Base-by-base conservation (phyloP, 306 rosid species). In the Luffa acutangula region DNA sequence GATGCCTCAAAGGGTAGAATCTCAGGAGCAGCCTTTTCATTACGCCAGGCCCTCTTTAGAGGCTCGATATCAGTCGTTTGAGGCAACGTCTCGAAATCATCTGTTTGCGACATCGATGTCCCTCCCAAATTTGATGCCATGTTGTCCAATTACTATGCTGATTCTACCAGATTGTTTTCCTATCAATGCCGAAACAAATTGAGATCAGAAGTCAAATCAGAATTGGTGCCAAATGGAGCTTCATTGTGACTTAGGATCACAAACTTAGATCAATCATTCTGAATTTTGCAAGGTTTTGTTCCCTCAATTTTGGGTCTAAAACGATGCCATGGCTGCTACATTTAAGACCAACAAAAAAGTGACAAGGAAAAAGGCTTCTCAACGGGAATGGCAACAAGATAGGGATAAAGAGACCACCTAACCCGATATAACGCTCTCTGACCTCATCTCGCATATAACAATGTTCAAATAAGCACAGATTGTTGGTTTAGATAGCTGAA, bases 11-110 rank as follows among this genome's bases (percentile, higher is more conserved):
- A 94, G 21, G 80, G 91, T 64, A 94, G 89, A 83, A 94, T 84
- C 84, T 89, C 89, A 37, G 92, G 92, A 3, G 90, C 89, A 4
- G 92, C 90, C 82, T 83, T 89, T 76, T 89, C 89, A 41, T 81
- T 88, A 70, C 92, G 87, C 90, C 90, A 89, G 5, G 84, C 90
- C 70, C 83, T 83, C 89, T 89, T 85, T 51, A 89, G 79, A 11
- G 82, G 87, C 81, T 85, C 90, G 17, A 87, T 86, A 60, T 89
- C 92, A 21, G 89, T 75, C 20, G 67, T 83, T 41, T 81, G 84
- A 54, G 82, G 69, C 81, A 75, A 58, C 56, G 87, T 57, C 86
- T 89, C 87, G 69, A 81, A 80, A 41, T 86, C 88, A 17, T 83
- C 90, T 60, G 80, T 56, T 25, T 78, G 82, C 2, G 69, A 39